Base-by-base conservation (phyloP, 257 asterid genomes). In the Fraxinus quadrangulata region DNA sequence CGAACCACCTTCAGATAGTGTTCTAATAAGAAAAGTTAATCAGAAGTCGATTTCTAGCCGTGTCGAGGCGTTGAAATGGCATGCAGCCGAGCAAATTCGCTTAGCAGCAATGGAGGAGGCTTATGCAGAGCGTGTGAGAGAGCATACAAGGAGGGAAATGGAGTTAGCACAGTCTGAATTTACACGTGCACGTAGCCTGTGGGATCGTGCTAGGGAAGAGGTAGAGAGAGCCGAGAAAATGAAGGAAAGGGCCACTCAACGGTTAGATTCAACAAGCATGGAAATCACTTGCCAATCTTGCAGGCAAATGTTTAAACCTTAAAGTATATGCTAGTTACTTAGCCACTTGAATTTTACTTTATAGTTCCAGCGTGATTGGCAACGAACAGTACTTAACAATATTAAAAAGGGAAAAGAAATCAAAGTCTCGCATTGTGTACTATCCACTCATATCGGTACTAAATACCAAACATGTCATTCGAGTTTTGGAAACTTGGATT, bases 221-320 rank as follows among this genome's bases (percentile, higher is more conserved):
- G 89, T 89, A 0, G 90, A 84, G 70, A 86, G 87, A 68, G 98
- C 90, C 0, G 91, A 93, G 78, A 86, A 70, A 31, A 78, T 93
- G 84, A 90, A 84, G 80, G 92, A 86, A 61, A 84, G 78, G 17
- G 90, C 97, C 1, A 76, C 85, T 12, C 39, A 70, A 30, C 37
- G 33, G 74, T 82, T 72, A 6, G 89, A 86, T 70, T 74, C 88
- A 9, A 56, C 85, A 21, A 85, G 91, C 87, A 78, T 89, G 89
- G 94, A 90, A 86, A 88, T 93, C 86, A 91, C 97, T 56, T 93
- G 98, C 80, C 83, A 85, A 11, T 91, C 96, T 81, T 93, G 98
- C 87, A 80, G 89, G 66, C 83, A 87, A 66, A 93, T 84, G 75
- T 91, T 91, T 77, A 88, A 88, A 80, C 83, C 93, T 75, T 82